Evolutionary conservation across 78 protist species (phyloP).

Genomic region (Dictyostelium capitatum): DNA sequence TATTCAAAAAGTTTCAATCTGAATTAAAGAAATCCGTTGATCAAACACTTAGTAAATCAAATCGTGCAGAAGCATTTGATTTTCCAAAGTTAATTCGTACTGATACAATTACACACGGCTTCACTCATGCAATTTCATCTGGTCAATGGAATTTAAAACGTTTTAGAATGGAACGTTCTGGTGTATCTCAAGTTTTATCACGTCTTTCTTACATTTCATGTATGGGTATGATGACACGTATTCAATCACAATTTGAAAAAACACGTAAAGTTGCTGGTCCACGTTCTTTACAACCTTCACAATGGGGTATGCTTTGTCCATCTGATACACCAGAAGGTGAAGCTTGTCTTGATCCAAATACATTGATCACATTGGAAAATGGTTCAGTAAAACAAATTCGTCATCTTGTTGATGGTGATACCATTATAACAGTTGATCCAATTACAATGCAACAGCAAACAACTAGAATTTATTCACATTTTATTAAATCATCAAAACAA

Average conservation of each 20-base stretch:
- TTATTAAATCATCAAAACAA: constrained; percentile 6
- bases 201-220: constrained; percentile 98
- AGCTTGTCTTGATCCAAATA: constrained; percentile 59
- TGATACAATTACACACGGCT: constrained; percentile 91
- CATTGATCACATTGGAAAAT: background rate
- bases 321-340: constrained; percentile 99
- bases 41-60: constrained; percentile 64
- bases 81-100: constrained; percentile 67
- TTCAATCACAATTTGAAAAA: constrained; percentile 98
- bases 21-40: constrained; percentile 69
- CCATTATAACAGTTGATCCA: constrained; percentile 12
- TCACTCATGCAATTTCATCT: constrained; percentile 98
- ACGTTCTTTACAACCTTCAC: constrained; percentile 99
- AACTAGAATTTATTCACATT: constrained; percentile 25
- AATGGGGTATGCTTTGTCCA: constrained; percentile 99
- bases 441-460: background rate
- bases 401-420: constrained; percentile 29
- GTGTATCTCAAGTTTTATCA: constrained; percentile 96
- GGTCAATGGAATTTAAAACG: constrained; percentile 97
- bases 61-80: constrained; percentile 45
- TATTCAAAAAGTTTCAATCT: constrained; percentile 86
- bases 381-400: background rate
- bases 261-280: constrained; percentile 97
- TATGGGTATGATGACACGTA: constrained; percentile 98
- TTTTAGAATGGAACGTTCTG: constrained; percentile 65